These are phyloP conservation scores for Jaminaea rosea DNA, from an alignment of 1,284 basidiomycete genomes.

Conservation along the genomic window DNA sequence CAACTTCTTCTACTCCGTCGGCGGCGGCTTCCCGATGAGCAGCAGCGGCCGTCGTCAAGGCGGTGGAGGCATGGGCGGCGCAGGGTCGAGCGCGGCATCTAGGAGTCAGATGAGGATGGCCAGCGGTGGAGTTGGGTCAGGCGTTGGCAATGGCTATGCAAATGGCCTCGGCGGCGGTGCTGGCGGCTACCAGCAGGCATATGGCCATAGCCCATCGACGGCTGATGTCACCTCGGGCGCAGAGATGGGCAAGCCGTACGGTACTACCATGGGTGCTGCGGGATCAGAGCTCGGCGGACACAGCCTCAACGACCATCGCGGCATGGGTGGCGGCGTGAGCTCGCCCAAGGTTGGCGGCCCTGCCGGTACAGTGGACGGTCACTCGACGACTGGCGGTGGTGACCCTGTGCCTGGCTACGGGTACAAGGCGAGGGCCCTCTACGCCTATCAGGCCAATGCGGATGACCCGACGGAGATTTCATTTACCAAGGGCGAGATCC, in stretches of 20 bases:
- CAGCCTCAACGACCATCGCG: neutral
- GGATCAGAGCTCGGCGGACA: slow-evolving; percentile 4
- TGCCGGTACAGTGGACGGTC: neutral
- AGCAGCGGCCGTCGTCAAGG: slow-evolving; percentile 56
- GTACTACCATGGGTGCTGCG: neutral
- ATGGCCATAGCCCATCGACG: slow-evolving; percentile 34
- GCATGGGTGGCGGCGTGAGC: neutral
- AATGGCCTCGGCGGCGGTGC: slow-evolving; percentile 12
- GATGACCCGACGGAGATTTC: slow-evolving; percentile 96
- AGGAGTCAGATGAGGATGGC: slow-evolving; percentile 3
- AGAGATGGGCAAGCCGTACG: neutral
- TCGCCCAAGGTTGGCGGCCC: slow-evolving; percentile 6
- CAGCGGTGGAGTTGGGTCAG: slow-evolving; percentile 12
- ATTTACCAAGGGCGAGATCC: slow-evolving; percentile 82
- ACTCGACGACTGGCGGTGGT: neutral
- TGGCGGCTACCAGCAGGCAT: slow-evolving; percentile 34
- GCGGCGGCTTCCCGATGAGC: slow-evolving; percentile 73
- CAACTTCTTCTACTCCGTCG: slow-evolving; percentile 72
- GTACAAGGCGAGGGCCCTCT: slow-evolving; percentile 76
- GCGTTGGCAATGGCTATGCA: slow-evolving; percentile 17
- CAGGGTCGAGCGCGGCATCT: slow-evolving; percentile 6
- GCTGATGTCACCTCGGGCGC: slow-evolving; percentile 29
- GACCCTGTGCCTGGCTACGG: slow-evolving; percentile 19
- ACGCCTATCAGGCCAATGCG: slow-evolving; percentile 78
- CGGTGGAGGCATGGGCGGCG: slow-evolving; percentile 9